phyloP scores from a whole-genome alignment of 768 basidiomycete genomes.

The Tulasnella sp. region DNA sequence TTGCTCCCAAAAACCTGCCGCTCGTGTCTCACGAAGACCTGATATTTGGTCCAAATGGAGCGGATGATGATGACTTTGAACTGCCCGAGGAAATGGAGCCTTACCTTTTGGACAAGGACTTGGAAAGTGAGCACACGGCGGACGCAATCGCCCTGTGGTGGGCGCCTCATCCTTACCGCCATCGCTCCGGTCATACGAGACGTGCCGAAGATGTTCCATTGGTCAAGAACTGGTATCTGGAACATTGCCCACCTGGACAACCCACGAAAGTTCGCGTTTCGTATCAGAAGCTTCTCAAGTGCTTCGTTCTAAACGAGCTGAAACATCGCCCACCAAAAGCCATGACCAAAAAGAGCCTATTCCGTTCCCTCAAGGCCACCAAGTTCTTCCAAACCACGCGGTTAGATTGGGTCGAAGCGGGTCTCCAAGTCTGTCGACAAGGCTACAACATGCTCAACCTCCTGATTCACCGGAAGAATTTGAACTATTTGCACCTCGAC shows the following conservation, averaged over 20 bases:
- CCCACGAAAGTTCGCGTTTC: conserved; percentile 98
- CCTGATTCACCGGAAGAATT: conserved; percentile 95
- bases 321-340: conserved; percentile 83
- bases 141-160: conserved; percentile 98
- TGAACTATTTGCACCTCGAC: conserved; percentile 89
- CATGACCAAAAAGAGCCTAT: conserved; percentile 95
- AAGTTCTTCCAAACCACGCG: conserved; percentile 99
- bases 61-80: conserved; percentile 79
- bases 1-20: conserved; percentile 68
- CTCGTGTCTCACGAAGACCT: conserved; percentile 78
- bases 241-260: conserved; percentile 93
- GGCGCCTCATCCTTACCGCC: conserved; percentile 92
- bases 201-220: conserved; percentile 91
- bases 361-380: conserved; percentile 92
- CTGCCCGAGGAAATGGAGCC: conserved; percentile 66
- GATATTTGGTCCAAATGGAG: conserved; percentile 80
- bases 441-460: conserved; percentile 99
- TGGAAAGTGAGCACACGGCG: conserved; percentile 85
- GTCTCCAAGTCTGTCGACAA: conserved; percentile 94
- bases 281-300: conserved; percentile 95
- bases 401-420: conserved; percentile 98
- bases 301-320: conserved; percentile 89
- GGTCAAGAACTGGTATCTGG: conserved; percentile 87
- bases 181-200: conserved; percentile 83
- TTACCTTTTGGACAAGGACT: conserved; percentile 63